Base-by-base conservation (phyloP, 2,329 filamentous ascomycete species). In the Colletotrichum sp. region DNA sequence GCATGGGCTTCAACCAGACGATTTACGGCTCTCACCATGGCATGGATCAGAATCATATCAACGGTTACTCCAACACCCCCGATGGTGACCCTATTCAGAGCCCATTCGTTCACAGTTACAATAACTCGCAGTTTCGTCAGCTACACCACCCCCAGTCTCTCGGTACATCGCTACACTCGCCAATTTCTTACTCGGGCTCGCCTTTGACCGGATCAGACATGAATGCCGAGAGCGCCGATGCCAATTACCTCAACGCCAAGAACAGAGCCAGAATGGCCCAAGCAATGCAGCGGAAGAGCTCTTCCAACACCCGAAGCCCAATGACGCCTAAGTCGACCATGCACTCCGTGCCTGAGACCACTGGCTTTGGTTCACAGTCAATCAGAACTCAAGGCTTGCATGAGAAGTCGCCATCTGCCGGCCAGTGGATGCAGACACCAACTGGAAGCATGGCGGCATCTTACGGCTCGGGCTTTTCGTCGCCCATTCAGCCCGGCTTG, bases 11-110 rank as follows among this genome's bases (percentile, higher is more conserved):
- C 79, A 82, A 86, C 36, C 89, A 91, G 71, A 87, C 87, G 66
- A 86, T 90, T 21, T 93, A 91, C 80, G 80, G 85, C 71, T 82
- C 86, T 6, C 89, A 94, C 74, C 92, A 94, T 75, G 89, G 86
- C 67, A 90, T 94, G 80, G 93, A 95, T 78, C 91, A 93, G 77
- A 87, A 90, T 64, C 93, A 94, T 74, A 92, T 95, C 82, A 94
- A 94, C 81, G 92, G 95, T 77, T 99, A 94, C 85, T 98, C 96
- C 24, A 95, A 95, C 83, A 98, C 96, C 3, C 96, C 96, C 5
- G 96, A 99, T 77, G 95, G 95, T 69, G 94, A 95, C 69, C 96
- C 96, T 8, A 96, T 98, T 77, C 95, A 98, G 82, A 98, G 96
- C 81, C 96, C 96, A 0, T 98, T 96, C 81, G 91, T 95, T 57